Base-by-base conservation (phyloP, 768 basidiomycete genomes). In the Erythrobasidium yunnanense region DNA sequence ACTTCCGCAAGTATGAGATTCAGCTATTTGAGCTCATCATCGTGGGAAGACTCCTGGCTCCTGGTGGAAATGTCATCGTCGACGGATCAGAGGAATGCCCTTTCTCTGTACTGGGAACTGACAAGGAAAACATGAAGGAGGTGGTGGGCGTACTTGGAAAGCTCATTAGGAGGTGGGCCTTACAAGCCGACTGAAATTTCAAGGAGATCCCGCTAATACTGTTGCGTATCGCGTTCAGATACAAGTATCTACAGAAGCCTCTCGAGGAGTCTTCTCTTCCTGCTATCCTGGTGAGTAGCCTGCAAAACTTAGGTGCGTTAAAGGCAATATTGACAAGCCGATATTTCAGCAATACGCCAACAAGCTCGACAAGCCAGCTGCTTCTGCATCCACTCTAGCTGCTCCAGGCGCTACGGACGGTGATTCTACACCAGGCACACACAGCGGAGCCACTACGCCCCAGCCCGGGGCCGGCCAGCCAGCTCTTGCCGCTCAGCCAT, bases 221-320 rank as follows among this genome's bases (percentile, higher is more conserved):
- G 25, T 35, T 49, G 32, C 13, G n/a, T n/a, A n/a, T n/a, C n/a
- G n/a, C n/a, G n/a, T n/a, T n/a, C 62, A 93, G 91, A 79, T 97
- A 96, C 82, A 96, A 96, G 78, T 99, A 97, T 81, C 88, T 99
- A 72, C 93, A 96, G 78, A 90, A 87, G 77, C 90, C 93, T 47
- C 84, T 99, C 52, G 93, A 96, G 77, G 86, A 85, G 75, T 82
- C 81, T 34, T 82, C 88, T 60, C 81, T 97, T 15, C 88, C 89
- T 2, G 81, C 81, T 49, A 81, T 97, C 53, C 78, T 99, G 67
- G 60, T 63, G 38, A 27, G 60, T 63, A 4, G 11, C 18, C 27
- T 55, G 15, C 54, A 8, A 25, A 62, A 13, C 30, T 3, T 47
- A 38, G 22, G 8, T 42, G 32, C 5, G 53, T 55, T 7, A 17